A percentile compares a stretch with the other conserved stretches of the same genome.
Evolutionary conservation across 106 monocot genomes (phyloP).

Genomic region (Allium sativum): DNA sequence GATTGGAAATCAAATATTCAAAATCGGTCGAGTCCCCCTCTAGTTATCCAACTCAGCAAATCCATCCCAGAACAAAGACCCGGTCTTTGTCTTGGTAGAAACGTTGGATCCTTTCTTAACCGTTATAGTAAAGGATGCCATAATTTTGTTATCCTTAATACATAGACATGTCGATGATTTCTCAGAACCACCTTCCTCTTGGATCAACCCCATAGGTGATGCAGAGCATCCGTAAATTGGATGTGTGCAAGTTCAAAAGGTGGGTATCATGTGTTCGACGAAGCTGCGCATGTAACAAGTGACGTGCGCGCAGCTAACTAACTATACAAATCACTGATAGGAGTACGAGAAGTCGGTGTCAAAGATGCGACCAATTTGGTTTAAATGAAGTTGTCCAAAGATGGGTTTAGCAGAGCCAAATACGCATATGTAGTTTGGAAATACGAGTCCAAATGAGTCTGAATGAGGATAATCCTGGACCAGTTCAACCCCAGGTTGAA

Average conservation of each 20-base stretch:
- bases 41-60: constrained; percentile 27
- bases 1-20: constrained; percentile 65
- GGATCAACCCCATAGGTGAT: constrained; percentile 68
- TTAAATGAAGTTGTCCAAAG: constrained; percentile 57
- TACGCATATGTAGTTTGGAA: constrained; percentile 81
- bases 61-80: constrained; percentile 76
- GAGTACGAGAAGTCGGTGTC: constrained; percentile 59
- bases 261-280: constrained; percentile 91
- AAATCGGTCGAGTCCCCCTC: constrained; percentile 34
- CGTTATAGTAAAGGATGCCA: constrained; percentile 55
- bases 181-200: constrained; percentile 60
- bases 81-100: constrained; percentile 77
- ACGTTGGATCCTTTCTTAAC: constrained; percentile 77
- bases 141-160: constrained; percentile 48
- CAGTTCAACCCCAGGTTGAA: constrained; percentile 85
- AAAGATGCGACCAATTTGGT: constrained; percentile 61
- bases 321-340: constrained; percentile 62
- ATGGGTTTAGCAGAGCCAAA: constrained; percentile 48
- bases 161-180: constrained; percentile 66
- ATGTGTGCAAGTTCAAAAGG: constrained; percentile 71
- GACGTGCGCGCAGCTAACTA: constrained; percentile 76
- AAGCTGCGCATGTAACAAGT: constrained; percentile 66
- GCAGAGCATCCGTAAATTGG: constrained; percentile 50
- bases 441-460: constrained; percentile 86
- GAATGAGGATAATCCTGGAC: constrained; percentile 79